These are phyloP conservation scores for Eruca vesicaria DNA, from an alignment of 441 rosid genomes.

Conservation along the genomic window DNA sequence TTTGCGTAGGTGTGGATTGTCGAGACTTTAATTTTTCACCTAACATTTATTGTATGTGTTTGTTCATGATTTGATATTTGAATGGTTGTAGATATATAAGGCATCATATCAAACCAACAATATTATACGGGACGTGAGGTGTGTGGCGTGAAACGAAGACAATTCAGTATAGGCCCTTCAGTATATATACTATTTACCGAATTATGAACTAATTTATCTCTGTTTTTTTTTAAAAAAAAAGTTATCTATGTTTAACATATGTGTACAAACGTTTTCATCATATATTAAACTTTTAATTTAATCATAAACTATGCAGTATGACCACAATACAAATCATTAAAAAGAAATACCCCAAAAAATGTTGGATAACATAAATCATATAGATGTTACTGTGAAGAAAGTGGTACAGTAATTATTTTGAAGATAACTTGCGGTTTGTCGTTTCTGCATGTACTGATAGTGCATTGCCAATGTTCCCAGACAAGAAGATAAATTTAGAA, in stretches of 20 bases:
- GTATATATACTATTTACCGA: too few species aligned
- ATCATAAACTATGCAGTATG: too few species aligned
- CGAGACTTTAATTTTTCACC: background rate
- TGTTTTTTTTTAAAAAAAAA: too few species aligned
- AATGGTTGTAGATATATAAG: background rate
- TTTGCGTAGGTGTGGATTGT: constrained; percentile 14
- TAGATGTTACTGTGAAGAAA: background rate
- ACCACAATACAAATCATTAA: too few species aligned
- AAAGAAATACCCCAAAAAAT: background rate
- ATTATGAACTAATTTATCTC: too few species aligned
- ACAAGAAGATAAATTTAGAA: constrained; percentile 16
- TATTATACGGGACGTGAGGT: background rate
- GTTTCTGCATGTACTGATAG: constrained; percentile 23
- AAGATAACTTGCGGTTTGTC: constrained; percentile 20
- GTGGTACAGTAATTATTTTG: constrained; percentile 4
- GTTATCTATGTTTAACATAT: too few species aligned
- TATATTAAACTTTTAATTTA: too few species aligned
- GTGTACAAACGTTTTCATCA: too few species aligned
- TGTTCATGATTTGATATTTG: background rate
- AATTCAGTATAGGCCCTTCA: too few species aligned
- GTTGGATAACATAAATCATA: constrained; percentile 19
- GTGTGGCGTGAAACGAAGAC: background rate
- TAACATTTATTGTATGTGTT: background rate
- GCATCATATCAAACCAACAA: background rate
- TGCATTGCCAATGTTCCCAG: constrained; percentile 28